Evolutionary conservation across 1,284 basidiomycete species (phyloP), one percentile per base, ranked within the genome.

Genomic region (Ceratobasidium sp.): DNA sequence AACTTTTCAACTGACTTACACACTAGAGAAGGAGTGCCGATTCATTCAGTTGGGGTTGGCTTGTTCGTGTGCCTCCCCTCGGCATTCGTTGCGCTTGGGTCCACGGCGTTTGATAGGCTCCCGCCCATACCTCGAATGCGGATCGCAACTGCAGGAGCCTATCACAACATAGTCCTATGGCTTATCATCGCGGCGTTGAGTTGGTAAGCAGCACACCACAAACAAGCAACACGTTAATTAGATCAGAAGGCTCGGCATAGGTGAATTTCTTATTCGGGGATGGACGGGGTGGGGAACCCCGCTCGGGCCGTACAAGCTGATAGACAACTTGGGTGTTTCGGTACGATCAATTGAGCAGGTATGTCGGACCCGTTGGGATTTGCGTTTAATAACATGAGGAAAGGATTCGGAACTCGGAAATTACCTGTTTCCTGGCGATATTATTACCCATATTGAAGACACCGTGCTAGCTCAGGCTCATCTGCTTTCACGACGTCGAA

Each of bases 71-170:
- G 86, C 56, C 75, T 92, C 8, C 90, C 90, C 0, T 84, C 88
- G 1, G 88, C 89, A n/a, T 90, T 89, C 72, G 87, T 91, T 8
- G 79, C 82, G 0, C 82, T 91, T 54, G 80, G 87, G n/a, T 68
- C 69, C 27, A n/a, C 53, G 10, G 69, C 42, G 42, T 76, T 87
- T 3, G 79, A 82, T 7, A 75, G 77, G 2, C 74, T 86, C 2
- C 70, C 77, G 8, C 77, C 82, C 0, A 76, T 76, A 13, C 78
- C 82, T 3, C 83, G 84, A 31, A 76, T 86, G 6, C 83, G 87
- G 13, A 81, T 92, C 50, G 80, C 86, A 35, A 81, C 86, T 17
- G 85, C 86, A 2, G 91, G 90, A 5, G 86, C 89, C 10, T 89
- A 86, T 72, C 90, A 92, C 74, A 92, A 92, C 73, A 70, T 88